Evolutionary conservation across 2,329 filamentous ascomycete species (phyloP).

Genomic region (Alternaria ethzedia): DNA sequence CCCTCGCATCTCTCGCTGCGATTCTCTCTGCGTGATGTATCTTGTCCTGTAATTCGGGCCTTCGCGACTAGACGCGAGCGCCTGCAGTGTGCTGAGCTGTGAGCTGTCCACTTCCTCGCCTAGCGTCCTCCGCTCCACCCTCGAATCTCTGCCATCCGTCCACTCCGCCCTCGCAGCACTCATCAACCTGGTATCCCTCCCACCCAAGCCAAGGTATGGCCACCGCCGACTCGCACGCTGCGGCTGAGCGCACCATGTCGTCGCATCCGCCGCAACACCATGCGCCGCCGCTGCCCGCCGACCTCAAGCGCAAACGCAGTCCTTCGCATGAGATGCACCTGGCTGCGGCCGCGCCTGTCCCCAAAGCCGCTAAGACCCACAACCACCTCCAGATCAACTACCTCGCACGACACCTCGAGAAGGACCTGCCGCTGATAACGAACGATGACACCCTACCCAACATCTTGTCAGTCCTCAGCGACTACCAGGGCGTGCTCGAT

Average conservation of each 20-base stretch:
- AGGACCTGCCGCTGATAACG: constrained; percentile 67
- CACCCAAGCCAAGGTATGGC: constrained; percentile 32
- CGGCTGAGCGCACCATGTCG: constrained; percentile 29
- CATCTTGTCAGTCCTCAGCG: constrained; percentile 73
- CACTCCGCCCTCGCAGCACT: constrained; percentile 13
- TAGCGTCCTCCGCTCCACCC: constrained; percentile 34
- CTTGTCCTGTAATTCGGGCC: constrained; percentile 4
- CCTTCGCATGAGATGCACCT: constrained; percentile 48
- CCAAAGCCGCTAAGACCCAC: constrained; percentile 62
- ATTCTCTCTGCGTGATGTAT: constrained; percentile 6
- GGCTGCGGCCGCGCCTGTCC: constrained; percentile 41
- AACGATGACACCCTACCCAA: constrained; percentile 75
- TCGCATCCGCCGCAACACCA: constrained; percentile 29
- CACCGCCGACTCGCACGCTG: constrained; percentile 27
- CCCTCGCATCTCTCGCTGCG: background rate
- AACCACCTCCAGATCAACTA: constrained; percentile 73
- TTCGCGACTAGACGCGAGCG: constrained; percentile 12
- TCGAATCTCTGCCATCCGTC: constrained; percentile 20
- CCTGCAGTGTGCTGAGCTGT: constrained; percentile 10
- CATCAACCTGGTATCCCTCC: constrained; percentile 22
- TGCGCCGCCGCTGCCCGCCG: constrained; percentile 26
- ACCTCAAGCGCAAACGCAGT: constrained; percentile 58
- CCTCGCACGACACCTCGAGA: constrained; percentile 66
- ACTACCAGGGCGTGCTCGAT: constrained; percentile 85
- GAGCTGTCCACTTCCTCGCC: constrained; percentile 2